A percentile compares a stretch with the other conserved stretches of the same genome.
These are phyloP conservation scores for Fusarium brevicatenulatum DNA, from an alignment of 2,329 filamentous ascomycete species.

Conservation along the genomic window DNA sequence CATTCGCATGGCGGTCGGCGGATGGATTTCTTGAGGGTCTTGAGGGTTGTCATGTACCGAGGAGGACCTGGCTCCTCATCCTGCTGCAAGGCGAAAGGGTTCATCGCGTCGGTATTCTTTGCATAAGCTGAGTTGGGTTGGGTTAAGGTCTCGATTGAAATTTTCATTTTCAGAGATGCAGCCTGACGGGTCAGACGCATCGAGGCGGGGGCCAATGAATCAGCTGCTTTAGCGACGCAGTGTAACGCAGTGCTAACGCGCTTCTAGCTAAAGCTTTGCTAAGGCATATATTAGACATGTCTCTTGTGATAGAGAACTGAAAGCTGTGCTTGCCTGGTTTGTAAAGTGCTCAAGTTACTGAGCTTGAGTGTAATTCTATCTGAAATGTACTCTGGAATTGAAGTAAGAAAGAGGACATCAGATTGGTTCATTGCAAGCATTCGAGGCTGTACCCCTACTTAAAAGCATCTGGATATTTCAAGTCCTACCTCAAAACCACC, in stretches of 20 bases:
- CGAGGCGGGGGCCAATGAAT: not conserved
- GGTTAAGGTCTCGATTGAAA: not conserved
- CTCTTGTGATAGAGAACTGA: fast-evolving
- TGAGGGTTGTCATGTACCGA: no score
- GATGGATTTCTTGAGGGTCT: not conserved
- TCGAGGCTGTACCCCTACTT: fast-evolving
- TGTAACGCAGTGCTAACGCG: not conserved
- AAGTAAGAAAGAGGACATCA: fast-evolving
- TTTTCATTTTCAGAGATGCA: fast-evolving
- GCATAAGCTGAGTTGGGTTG: not conserved
- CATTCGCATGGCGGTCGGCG: fast-evolving
- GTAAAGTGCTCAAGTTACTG: not conserved
- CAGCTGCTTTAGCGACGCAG: fast-evolving
- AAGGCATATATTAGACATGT: no score
- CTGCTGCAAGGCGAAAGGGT: fast-evolving
- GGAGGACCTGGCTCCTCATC: not conserved
- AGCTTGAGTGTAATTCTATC: not conserved
- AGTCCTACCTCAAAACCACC: no score
- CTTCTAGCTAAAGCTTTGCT: not conserved
- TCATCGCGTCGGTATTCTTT: not conserved
- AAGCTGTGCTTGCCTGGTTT: fast-evolving
- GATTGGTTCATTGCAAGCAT: not conserved
- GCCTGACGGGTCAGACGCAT: fast-evolving
- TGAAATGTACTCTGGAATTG: fast-evolving
- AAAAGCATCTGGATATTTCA: no score